phyloP scores from a whole-genome alignment of 108 stramenopile species.

The Skeletonema potamos region DNA sequence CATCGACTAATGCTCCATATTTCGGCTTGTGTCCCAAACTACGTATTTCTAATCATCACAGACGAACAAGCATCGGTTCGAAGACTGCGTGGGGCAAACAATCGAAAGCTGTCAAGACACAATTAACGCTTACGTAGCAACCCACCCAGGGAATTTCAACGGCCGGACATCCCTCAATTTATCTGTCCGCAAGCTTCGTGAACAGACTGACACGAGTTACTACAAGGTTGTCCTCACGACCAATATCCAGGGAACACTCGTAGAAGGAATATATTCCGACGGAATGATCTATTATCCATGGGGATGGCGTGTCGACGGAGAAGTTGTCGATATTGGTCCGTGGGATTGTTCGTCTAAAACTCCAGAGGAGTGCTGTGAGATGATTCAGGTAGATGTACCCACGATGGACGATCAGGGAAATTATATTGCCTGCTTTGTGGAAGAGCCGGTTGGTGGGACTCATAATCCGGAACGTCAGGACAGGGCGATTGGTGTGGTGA shows the following conservation, averaged over 20 bases:
- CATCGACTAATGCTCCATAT: too few relatives aligned
- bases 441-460: slow-evolving; percentile 24
- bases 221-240: slow-evolving; percentile 26
- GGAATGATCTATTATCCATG: slow-evolving; percentile 32
- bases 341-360: slow-evolving; percentile 15
- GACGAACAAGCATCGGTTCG: slow-evolving; percentile 15
- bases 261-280: slow-evolving; percentile 14
- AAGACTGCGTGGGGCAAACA: slow-evolving; percentile 18
- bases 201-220: slow-evolving; percentile 19
- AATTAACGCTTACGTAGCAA: slow-evolving; percentile 1
- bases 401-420: slow-evolving; percentile 21
- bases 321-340: slow-evolving; percentile 4
- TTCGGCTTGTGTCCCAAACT: too few relatives aligned
- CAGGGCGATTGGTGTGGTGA: slow-evolving; percentile 16
- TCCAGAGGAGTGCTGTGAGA: slow-evolving; percentile 18
- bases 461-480: slow-evolving; percentile 24
- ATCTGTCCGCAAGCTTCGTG: slow-evolving; percentile 16
- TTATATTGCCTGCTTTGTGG: slow-evolving; percentile 31
- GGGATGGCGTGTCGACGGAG: slow-evolving; percentile 20
- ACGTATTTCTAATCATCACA: neutral
- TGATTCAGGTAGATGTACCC: slow-evolving; percentile 17
- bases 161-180: neutral
- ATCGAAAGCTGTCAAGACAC: slow-evolving; percentile 8
- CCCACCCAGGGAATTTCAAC: neutral
- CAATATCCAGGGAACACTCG: neutral